Conservation (phyloP, 1,284 basidiomycete genomes). For the Termitomyces sp. region DNA sequence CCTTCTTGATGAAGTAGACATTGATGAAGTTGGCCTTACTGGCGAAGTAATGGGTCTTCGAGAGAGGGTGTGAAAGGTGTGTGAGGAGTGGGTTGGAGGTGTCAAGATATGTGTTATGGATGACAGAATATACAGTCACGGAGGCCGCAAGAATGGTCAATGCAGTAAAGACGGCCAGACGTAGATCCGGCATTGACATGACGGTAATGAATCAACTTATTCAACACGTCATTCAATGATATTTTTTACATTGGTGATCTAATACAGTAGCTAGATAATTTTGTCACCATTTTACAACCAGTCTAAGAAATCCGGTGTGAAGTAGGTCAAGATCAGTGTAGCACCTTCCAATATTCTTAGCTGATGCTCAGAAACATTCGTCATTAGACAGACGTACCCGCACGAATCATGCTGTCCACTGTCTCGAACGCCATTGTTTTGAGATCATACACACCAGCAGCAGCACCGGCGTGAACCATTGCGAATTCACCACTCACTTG, state of each 20-base stretch:
- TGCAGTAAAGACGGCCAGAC: slow-evolving; percentile 26
- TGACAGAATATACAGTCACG: slow-evolving; percentile 38
- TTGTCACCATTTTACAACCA: slow-evolving; percentile 51
- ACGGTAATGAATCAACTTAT: not conserved
- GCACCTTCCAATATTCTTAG: slow-evolving; percentile 49
- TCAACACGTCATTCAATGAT: slow-evolving; percentile 1
- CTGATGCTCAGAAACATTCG: not conserved
- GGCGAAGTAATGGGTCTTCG: slow-evolving; percentile 72
- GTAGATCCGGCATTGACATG: slow-evolving; percentile 25
- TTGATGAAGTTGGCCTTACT: slow-evolving; percentile 83
- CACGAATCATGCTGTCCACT: slow-evolving; percentile 84
- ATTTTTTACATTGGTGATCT: not conserved
- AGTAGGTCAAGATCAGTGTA: slow-evolving; percentile 89
- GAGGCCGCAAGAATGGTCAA: slow-evolving; percentile 29
- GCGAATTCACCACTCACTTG: slow-evolving; percentile 97
- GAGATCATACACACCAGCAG: slow-evolving; percentile 89
- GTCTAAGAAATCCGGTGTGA: slow-evolving; percentile 92
- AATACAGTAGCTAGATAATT: not conserved
- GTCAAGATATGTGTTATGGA: slow-evolving; percentile 37
- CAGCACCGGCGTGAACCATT: slow-evolving; percentile 93
- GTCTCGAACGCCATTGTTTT: slow-evolving; percentile 93
- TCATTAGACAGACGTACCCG: slow-evolving; percentile 50
- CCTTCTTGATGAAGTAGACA: slow-evolving; percentile 82
- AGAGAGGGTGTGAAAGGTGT: slow-evolving; percentile 61
- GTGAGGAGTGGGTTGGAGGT: slow-evolving; percentile 64